Base-by-base conservation (phyloP, 306 rosid genomes). In the Begonia peltatifolia region DNA sequence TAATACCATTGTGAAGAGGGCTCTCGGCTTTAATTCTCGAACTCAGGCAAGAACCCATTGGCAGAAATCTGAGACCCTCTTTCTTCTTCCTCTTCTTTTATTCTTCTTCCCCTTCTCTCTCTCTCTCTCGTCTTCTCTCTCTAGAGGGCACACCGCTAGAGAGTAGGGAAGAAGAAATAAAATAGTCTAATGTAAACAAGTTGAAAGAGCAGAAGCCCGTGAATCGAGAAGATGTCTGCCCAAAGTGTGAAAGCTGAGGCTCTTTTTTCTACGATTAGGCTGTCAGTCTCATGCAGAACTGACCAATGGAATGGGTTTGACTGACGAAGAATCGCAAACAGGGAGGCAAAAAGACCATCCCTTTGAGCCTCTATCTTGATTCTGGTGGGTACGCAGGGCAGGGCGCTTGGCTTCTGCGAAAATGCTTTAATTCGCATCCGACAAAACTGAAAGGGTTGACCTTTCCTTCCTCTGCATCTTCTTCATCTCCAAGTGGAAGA, bases 11-110 rank as follows among this genome's bases (percentile, higher is more conserved):
- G 2, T 66, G 83, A 52, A 74, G 77, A 70, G 94, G 87, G 80
- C 94, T 92, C 53, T 86, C 94, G 61, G 96, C 99, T 70, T 92
- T 92, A 72, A 92, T 75, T 58, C 75, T 76, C 11, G 84, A 81
- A 75, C 96, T 81, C 0, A 64, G 66, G 71, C 96, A 86, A 51
- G 94, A 83, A 68, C 99, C 99, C 99, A 92, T 92, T 52, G 68
- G 16, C 15, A 50, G 22, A 59, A 53, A 64, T 56, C 63, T 64
- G 23, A 20, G 1, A 20, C 23, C 23, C 38, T 6, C 38, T 7
- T 30, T 7, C 38, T 7, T 30, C 38, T 30, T 20, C 23, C 9
- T 30, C 38, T 30, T 7, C 38, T 30, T 7, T 30, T 30, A 30
- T 30, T 42, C 62, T 58, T 57, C 16, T 46, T 52, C 18, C 1